A percentile compares a stretch with the other conserved stretches of the same genome.
Conservation (phyloP, 2,329 filamentous ascomycete species). For the Botrytis aclada region DNA sequence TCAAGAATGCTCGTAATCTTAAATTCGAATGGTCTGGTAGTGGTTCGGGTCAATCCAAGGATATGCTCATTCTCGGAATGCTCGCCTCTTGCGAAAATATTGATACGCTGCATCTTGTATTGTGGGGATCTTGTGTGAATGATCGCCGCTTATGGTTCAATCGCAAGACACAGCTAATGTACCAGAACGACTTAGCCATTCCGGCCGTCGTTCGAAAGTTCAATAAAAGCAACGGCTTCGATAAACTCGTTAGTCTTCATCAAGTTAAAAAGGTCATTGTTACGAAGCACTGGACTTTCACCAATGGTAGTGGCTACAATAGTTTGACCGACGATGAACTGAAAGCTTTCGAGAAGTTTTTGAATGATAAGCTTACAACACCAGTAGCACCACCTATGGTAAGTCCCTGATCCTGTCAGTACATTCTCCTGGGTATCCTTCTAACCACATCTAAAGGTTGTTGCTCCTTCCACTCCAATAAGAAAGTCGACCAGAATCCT, state of each 20-base stretch:
- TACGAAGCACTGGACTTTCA: neutral
- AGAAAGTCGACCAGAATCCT: constrained; percentile 9
- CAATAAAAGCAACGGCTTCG: constrained; percentile 23
- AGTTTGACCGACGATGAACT: neutral
- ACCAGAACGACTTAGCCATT: constrained; percentile 17
- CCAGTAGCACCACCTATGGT: neutral
- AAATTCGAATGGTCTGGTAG: constrained; percentile 23
- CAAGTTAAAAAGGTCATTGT: constrained; percentile 26
- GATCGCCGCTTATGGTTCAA: neutral
- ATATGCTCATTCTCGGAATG: constrained; percentile 5
- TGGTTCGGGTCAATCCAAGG: constrained; percentile 10
- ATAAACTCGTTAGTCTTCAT: constrained; percentile 22
- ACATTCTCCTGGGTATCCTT: neutral
- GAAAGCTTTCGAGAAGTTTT: constrained; percentile 8
- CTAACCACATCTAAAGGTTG: neutral
- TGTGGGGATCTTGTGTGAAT: constrained; percentile 9
- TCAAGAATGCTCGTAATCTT: constrained; percentile 19
- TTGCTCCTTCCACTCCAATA: neutral
- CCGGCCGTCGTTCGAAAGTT: constrained; percentile 22
- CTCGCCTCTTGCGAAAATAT: constrained; percentile 16
- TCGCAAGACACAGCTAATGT: neutral
- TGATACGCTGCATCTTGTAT: constrained; percentile 17
- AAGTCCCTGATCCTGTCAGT: neutral
- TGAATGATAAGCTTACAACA: constrained; percentile 9
- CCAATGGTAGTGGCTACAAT: neutral